Evolutionary conservation across 495 filamentous ascomycete species (phyloP).

Genomic region (Poronia punctata): DNA sequence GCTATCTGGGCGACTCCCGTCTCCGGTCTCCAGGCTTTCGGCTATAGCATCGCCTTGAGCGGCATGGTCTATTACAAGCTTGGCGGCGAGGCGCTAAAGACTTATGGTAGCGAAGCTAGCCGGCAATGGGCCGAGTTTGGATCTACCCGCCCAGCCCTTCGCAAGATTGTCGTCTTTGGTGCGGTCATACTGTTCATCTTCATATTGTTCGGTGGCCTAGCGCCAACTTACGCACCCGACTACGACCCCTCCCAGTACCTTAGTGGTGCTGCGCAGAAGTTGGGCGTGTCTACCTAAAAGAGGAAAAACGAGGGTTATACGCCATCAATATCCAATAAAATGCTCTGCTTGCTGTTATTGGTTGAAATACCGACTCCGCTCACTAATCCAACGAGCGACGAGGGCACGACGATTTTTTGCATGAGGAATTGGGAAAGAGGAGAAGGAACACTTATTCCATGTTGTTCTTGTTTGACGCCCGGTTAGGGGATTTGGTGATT

Average conservation of each 20-base stretch:
- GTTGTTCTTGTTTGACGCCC: no score
- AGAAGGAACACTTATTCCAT: no score
- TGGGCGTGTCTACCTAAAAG: conserved; percentile 31
- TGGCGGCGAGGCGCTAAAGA: conserved; percentile 75
- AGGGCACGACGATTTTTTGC: no score
- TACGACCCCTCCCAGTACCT: conserved; percentile 41
- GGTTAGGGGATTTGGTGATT: no score
- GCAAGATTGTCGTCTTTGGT: conserved; percentile 67
- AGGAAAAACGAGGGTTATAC: not conserved
- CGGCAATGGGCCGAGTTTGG: conserved; percentile 87
- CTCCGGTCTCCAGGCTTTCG: conserved; percentile 79
- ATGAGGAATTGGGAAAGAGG: no score
- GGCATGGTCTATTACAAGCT: conserved; percentile 98
- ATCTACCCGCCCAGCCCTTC: conserved; percentile 59
- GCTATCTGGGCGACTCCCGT: conserved; percentile 82
- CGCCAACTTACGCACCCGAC: conserved; percentile 39
- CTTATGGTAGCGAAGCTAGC: conserved; percentile 59
- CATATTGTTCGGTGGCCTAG: conserved; percentile 56
- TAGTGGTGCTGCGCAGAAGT: conserved; percentile 39
- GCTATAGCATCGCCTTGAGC: conserved; percentile 82
- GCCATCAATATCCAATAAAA: not conserved
- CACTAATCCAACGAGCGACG: no score
- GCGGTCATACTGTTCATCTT: conserved; percentile 51
- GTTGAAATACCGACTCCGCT: no score
- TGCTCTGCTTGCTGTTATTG: not conserved